These are phyloP conservation scores for Amaranthus tricolor DNA, from an alignment of 179 eudicot species.

Conservation along the genomic window DNA sequence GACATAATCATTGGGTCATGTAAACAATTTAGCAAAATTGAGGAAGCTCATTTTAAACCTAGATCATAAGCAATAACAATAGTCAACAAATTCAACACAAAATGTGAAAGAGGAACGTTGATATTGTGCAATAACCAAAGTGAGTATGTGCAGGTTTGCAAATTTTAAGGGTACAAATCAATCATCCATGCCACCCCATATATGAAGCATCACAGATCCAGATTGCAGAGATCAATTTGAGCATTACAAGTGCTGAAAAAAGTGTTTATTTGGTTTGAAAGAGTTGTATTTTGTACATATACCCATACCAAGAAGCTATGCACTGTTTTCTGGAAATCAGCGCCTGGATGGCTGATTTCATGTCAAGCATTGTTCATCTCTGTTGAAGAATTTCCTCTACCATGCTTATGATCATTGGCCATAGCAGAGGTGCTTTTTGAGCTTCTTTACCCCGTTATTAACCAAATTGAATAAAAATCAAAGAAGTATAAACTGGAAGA, in stretches of 20 bases:
- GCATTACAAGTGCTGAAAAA: slow-evolving; percentile 56
- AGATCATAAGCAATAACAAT: slow-evolving; percentile 9
- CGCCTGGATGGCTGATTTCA: slow-evolving; percentile 41
- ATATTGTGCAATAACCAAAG: slow-evolving; percentile 48
- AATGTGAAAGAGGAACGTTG: slow-evolving; percentile 26
- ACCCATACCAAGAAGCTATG: slow-evolving; percentile 47
- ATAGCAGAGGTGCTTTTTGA: slow-evolving; percentile 44
- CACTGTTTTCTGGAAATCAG: slow-evolving; percentile 51
- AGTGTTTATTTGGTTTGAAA: slow-evolving; percentile 38
- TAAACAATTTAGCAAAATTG: neutral
- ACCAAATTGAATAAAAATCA: slow-evolving; percentile 8
- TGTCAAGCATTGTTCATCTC: slow-evolving; percentile 20
- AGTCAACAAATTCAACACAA: slow-evolving; percentile 11
- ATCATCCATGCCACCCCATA: slow-evolving; percentile 52
- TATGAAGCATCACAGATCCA: slow-evolving; percentile 58
- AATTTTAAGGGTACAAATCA: slow-evolving; percentile 52
- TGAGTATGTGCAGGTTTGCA: slow-evolving; percentile 89
- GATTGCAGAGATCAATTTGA: slow-evolving; percentile 59
- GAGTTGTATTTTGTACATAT: slow-evolving; percentile 40
- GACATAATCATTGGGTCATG: slow-evolving; percentile 1
- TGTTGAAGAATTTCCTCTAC: slow-evolving; percentile 27
- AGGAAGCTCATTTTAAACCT: neutral
- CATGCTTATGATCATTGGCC: slow-evolving; percentile 33
- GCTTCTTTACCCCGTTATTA: slow-evolving; percentile 29
- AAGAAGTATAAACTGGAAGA: slow-evolving; percentile 8